A percentile compares a stretch with the other conserved stretches of the same genome.
Evolutionary conservation across 192 early-diverging fungal genomes (phyloP).

Genomic region (Umbelopsis sp.): DNA sequence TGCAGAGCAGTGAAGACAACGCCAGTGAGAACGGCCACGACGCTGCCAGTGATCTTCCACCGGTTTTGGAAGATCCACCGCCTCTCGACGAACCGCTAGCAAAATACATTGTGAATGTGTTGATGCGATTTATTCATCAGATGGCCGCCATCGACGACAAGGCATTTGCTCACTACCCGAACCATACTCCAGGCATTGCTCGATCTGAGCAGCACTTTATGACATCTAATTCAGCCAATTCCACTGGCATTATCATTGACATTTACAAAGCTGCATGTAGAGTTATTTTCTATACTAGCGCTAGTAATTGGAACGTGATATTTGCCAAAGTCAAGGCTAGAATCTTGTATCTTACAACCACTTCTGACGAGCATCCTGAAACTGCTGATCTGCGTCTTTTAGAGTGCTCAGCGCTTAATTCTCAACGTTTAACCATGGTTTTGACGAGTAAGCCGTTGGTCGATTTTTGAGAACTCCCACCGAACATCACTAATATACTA

Average conservation of each 20-base stretch:
- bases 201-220: constrained; percentile 37
- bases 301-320: constrained; percentile 87
- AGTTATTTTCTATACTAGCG: constrained; percentile 85
- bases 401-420: constrained; percentile 84
- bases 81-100: constrained; percentile 75
- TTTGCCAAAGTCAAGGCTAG: constrained; percentile 72
- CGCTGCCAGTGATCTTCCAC: constrained; percentile 25
- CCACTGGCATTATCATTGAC: constrained; percentile 62
- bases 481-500: not conserved
- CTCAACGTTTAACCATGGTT: constrained; percentile 67
- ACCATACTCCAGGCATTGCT: constrained; percentile 32
- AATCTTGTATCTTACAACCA: constrained; percentile 64
- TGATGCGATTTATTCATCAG: constrained; percentile 69
- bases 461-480: not conserved
- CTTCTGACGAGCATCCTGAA: constrained; percentile 69
- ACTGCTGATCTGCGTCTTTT: constrained; percentile 84
- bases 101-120: constrained; percentile 62
- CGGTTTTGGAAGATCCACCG: constrained; percentile 65
- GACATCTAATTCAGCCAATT: constrained; percentile 20
- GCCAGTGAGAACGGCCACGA: constrained; percentile 18
- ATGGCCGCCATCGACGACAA: constrained; percentile 50
- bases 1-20: constrained; percentile 26
- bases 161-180: constrained; percentile 36
- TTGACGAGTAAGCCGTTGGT: constrained; percentile 53
- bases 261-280: constrained; percentile 84